Conservation (phyloP, 441 rosid species). For the Pelargonium citronellum region DNA sequence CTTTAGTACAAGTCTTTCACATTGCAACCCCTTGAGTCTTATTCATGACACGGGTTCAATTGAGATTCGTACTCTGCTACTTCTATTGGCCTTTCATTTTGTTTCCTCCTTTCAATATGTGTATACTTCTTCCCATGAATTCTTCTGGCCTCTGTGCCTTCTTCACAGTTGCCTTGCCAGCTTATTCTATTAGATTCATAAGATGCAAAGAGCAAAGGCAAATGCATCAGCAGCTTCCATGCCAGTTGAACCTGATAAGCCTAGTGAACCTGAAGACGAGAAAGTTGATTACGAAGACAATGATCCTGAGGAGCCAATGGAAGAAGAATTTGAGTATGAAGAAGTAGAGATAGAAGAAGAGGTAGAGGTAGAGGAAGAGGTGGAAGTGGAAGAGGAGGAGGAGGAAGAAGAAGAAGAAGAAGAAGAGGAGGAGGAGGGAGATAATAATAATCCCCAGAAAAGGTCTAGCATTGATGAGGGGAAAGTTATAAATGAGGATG, state of each 20-base stretch:
- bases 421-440: constrained; percentile 18
- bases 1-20: constrained; percentile 26
- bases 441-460: constrained; percentile 21
- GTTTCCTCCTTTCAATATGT: constrained; percentile 68
- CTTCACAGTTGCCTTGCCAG: constrained; percentile 86
- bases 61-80: constrained; percentile 57
- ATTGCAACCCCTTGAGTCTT: constrained; percentile 37
- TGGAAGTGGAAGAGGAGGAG: too few species aligned
- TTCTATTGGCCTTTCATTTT: constrained; percentile 83
- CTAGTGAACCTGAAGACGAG: constrained; percentile 28
- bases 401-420: too few species aligned
- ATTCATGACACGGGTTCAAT: constrained; percentile 55
- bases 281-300: constrained; percentile 75
- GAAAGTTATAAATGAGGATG: constrained; percentile 37
- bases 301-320: constrained; percentile 65
- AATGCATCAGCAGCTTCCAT: constrained; percentile 42
- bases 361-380: not conserved
- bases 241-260: constrained; percentile 30
- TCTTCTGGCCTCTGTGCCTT: constrained; percentile 87
- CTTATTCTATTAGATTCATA: constrained; percentile 64
- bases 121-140: constrained; percentile 66
- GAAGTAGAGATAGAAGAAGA: constrained; percentile 42
- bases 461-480: constrained; percentile 29
- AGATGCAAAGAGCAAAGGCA: constrained; percentile 75
- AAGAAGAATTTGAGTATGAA: constrained; percentile 71